Percentiles rank a stretch among this genome's conserved stretches.
These are phyloP conservation scores for Suillus alpinus DNA, from an alignment of 768 basidiomycete genomes.

Conservation along the genomic window DNA sequence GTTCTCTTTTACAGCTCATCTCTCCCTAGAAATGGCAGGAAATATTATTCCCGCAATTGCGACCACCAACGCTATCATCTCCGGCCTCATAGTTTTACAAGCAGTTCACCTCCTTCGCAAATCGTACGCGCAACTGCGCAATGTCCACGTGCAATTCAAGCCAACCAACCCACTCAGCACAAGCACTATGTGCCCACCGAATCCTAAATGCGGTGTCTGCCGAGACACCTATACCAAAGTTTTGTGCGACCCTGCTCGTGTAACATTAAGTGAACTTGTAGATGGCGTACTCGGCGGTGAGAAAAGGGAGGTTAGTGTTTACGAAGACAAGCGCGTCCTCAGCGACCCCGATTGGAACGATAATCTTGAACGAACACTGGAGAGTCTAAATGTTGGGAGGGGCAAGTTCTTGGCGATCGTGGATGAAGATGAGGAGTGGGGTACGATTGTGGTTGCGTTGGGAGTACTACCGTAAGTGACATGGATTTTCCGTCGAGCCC, in stretches of 20 bases:
- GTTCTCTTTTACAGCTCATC: not conserved
- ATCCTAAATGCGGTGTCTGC: conserved; percentile 80
- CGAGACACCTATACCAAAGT: conserved; percentile 78
- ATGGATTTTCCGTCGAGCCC: not conserved
- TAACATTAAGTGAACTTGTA: conserved; percentile 73
- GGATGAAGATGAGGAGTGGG: conserved; percentile 81
- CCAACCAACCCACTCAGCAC: conserved; percentile 75
- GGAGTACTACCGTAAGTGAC: conserved; percentile 66
- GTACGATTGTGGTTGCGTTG: conserved; percentile 69
- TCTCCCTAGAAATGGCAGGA: conserved; percentile 88
- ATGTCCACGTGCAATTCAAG: conserved; percentile 78
- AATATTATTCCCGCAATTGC: conserved; percentile 99
- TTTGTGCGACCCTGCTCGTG: conserved; percentile 66
- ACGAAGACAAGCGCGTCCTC: conserved; percentile 82
- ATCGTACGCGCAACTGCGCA: conserved; percentile 59
- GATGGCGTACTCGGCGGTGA: conserved; percentile 55
- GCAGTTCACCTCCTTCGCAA: conserved; percentile 79
- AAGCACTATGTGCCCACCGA: conserved; percentile 65
- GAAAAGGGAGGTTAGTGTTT: conserved; percentile 69
- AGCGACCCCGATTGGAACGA: conserved; percentile 95
- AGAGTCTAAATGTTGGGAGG: conserved; percentile 71
- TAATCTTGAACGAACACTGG: conserved; percentile 77
- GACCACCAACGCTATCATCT: conserved; percentile 96
- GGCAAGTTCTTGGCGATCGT: conserved; percentile 88
- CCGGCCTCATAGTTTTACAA: conserved; percentile 92